phyloP scores from a whole-genome alignment of 1,284 basidiomycete species.

The Tilletia setariae region DNA sequence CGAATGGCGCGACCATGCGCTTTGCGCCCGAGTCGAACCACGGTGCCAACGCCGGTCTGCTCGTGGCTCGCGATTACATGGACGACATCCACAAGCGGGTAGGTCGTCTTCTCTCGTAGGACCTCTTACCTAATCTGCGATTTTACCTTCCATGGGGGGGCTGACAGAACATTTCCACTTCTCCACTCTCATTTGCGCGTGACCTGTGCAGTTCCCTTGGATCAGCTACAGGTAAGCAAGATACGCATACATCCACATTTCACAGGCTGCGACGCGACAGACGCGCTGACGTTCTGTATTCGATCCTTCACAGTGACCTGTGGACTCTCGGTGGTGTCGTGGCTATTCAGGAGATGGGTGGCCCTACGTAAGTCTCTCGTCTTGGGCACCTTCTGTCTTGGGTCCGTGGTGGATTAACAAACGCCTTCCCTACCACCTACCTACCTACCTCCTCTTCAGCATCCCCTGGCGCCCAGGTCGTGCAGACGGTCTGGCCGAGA shows the following conservation, averaged over 20 bases:
- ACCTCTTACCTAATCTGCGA: conserved; percentile 63
- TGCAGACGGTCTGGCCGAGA: conserved; percentile 51
- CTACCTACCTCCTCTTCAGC: conserved; percentile 19
- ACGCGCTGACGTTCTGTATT: neutral
- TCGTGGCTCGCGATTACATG: conserved; percentile 77
- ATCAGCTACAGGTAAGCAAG: conserved; percentile 41
- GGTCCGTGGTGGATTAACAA: neutral
- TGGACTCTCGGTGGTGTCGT: conserved; percentile 57
- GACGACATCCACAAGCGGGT: conserved; percentile 72
- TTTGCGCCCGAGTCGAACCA: conserved; percentile 62
- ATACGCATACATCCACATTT: neutral
- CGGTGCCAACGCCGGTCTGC: conserved; percentile 80
- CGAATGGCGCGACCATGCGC: conserved; percentile 57
- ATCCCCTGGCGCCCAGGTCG: conserved; percentile 57
- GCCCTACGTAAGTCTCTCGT: neutral
- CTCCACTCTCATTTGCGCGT: neutral
- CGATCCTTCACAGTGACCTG: conserved; percentile 31
- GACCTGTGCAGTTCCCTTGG: conserved; percentile 35
- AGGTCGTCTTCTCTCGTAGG: conserved; percentile 63
- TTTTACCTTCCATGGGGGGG: no score
- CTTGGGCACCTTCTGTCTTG: no score
- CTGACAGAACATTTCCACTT: neutral
- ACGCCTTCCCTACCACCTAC: neutral
- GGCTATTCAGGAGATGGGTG: conserved; percentile 66
- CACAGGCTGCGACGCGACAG: neutral